Evolutionary conservation across 805 yeast species (phyloP).

Genomic region (Vanderwaltozyma polyspora): DNA sequence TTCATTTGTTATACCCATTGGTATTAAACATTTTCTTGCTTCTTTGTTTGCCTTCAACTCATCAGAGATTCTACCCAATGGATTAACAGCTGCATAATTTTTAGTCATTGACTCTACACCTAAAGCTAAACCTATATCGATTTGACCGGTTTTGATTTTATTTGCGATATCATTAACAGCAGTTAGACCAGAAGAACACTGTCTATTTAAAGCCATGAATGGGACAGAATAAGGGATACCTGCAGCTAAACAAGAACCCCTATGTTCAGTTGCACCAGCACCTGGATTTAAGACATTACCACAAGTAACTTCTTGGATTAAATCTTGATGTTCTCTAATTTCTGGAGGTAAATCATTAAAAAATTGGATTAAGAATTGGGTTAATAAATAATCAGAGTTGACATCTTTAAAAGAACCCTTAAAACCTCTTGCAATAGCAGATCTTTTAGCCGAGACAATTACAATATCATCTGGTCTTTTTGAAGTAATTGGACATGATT

Average conservation of each 20-base stretch:
- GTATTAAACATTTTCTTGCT: conserved; percentile 72
- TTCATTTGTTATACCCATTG: conserved; percentile 95
- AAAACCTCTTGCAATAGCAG: conserved; percentile 81
- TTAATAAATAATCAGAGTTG: conserved; percentile 66
- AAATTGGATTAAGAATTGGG: conserved; percentile 51
- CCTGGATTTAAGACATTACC: conserved; percentile 90
- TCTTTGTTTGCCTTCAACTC: conserved; percentile 33
- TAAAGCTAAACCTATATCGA: conserved; percentile 79
- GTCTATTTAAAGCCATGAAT: conserved; percentile 79
- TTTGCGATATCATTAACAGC: conserved; percentile 84
- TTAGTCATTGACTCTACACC: conserved; percentile 95
- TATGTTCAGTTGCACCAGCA: conserved; percentile 90
- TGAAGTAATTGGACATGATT: conserved; percentile 2
- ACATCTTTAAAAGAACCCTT: conserved; percentile 78
- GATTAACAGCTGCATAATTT: conserved; percentile 65
- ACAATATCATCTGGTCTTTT: conserved; percentile 81
- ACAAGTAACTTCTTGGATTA: conserved; percentile 75
- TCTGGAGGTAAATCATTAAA: conserved; percentile 36
- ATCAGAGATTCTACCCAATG: conserved; percentile 52
- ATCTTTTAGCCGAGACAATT: conserved; percentile 79
- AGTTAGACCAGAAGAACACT: conserved; percentile 89
- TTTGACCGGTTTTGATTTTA: conserved; percentile 79
- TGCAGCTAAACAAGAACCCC: conserved; percentile 85
- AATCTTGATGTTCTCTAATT: conserved; percentile 37
- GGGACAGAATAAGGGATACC: conserved; percentile 78